These are phyloP conservation scores for Ceratocystis huliohia DNA, from an alignment of 2,329 filamentous ascomycete genomes.

Conservation along the genomic window DNA sequence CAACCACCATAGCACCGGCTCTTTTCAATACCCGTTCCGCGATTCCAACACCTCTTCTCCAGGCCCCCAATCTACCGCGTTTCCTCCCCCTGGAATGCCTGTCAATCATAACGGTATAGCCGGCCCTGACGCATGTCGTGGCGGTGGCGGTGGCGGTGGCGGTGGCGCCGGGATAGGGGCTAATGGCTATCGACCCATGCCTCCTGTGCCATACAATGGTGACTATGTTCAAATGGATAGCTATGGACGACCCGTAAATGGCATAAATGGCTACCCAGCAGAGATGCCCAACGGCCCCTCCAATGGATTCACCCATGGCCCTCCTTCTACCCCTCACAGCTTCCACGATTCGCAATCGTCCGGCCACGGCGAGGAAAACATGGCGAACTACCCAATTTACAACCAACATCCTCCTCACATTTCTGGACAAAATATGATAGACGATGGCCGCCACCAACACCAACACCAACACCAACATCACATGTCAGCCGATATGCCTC, in stretches of 20 bases:
- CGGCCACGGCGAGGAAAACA: constrained; percentile 34
- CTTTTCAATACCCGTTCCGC: constrained; percentile 42
- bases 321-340: constrained; percentile 44
- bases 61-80: constrained; percentile 35
- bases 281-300: constrained; percentile 15
- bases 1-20: constrained; percentile 40
- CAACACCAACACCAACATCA: constrained; percentile 14
- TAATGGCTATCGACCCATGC: constrained; percentile 25
- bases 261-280: constrained; percentile 25
- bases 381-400: constrained; percentile 17
- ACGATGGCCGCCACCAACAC: constrained; percentile 25
- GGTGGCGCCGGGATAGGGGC: constrained; percentile 25
- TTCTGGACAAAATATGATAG: constrained; percentile 23
- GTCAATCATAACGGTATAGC: constrained; percentile 22
- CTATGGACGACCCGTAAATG: constrained; percentile 30
- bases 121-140: constrained; percentile 28
- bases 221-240: constrained; percentile 31
- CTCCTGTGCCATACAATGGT: constrained; percentile 30
- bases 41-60: constrained; percentile 48
- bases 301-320: constrained; percentile 29
- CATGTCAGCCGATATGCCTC: constrained; percentile 26
- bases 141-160: constrained; percentile 20
- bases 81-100: constrained; percentile 36
- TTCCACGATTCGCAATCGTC: constrained; percentile 51
- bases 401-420: constrained; percentile 20